Evolutionary conservation across 2,329 filamentous ascomycete species (phyloP).

Genomic region (Apiospora aurea): DNA sequence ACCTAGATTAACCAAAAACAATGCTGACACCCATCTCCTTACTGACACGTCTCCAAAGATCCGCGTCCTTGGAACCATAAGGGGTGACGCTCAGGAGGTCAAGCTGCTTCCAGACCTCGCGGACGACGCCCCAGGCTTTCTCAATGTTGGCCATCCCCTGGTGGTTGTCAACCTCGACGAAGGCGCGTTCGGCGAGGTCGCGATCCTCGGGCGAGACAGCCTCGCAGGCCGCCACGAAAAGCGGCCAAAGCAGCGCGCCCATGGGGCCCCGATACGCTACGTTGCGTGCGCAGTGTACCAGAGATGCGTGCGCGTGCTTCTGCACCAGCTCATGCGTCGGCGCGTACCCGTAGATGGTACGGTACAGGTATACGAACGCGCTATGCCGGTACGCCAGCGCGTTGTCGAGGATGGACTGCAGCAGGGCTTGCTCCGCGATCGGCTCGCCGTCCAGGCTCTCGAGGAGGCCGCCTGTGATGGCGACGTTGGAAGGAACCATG

Average conservation of each 20-base stretch:
- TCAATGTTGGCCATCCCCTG: conserved; percentile 73
- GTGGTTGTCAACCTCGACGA: conserved; percentile 59
- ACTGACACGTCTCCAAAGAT: conserved; percentile 65
- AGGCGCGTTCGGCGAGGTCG: conserved; percentile 57
- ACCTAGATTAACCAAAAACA: conserved; percentile 60
- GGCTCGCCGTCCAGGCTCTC: conserved; percentile 31
- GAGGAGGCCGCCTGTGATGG: conserved; percentile 37
- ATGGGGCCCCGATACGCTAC: conserved; percentile 65
- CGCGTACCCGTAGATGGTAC: conserved; percentile 57
- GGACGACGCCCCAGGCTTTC: conserved; percentile 65
- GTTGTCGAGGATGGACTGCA: conserved; percentile 64
- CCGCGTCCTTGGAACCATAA: conserved; percentile 38
- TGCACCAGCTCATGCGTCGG: conserved; percentile 60
- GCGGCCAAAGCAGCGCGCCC: conserved; percentile 69
- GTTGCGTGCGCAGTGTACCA: conserved; percentile 62
- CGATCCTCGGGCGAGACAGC: conserved; percentile 58
- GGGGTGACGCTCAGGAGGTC: conserved; percentile 45
- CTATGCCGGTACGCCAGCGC: conserved; percentile 67
- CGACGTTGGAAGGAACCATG: conserved; percentile 51
- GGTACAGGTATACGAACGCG: conserved; percentile 64
- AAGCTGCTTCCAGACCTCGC: conserved; percentile 65
- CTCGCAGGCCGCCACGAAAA: conserved; percentile 70
- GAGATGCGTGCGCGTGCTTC: conserved; percentile 56
- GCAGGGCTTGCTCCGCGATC: conserved; percentile 47
- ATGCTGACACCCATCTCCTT: conserved; percentile 65